A percentile compares a stretch with the other conserved stretches of the same genome.
Conservation (phyloP, 345 rosid genomes). For the Syzygium aqueum region DNA sequence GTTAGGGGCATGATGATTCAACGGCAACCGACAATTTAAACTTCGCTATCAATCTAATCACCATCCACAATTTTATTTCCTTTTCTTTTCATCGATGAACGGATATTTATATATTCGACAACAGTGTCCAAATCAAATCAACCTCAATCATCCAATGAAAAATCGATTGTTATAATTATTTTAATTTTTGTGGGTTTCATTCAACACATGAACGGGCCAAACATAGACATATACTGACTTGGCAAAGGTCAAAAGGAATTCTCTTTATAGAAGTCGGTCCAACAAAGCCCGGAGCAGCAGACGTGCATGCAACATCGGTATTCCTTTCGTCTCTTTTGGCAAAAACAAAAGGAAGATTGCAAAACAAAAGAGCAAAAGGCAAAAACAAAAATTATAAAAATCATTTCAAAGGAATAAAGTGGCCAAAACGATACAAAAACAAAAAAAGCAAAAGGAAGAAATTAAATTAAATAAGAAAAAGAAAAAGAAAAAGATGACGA, state of each 20-base stretch:
- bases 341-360: not conserved
- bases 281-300: not conserved
- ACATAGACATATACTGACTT: not conserved
- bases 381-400: too few species aligned
- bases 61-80: not conserved
- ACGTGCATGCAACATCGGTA: not conserved
- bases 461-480: not conserved
- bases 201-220: not conserved
- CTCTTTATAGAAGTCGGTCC: not conserved
- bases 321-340: not conserved
- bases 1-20: not conserved
- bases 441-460: not conserved
- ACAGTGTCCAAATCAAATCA: not conserved
- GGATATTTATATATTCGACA: not conserved
- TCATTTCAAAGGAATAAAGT: not conserved
- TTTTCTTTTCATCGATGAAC: not conserved
- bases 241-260: not conserved
- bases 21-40: too few species aligned
- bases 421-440: not conserved
- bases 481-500: not conserved
- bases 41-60: not conserved
- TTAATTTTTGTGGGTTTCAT: not conserved
- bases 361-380: not conserved
- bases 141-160: not conserved
- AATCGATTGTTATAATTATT: not conserved